Evolutionary conservation across 2,329 filamentous ascomycete genomes (phyloP), one percentile per base, ranked within the genome.

Genomic region (Beauveria asiatica): DNA sequence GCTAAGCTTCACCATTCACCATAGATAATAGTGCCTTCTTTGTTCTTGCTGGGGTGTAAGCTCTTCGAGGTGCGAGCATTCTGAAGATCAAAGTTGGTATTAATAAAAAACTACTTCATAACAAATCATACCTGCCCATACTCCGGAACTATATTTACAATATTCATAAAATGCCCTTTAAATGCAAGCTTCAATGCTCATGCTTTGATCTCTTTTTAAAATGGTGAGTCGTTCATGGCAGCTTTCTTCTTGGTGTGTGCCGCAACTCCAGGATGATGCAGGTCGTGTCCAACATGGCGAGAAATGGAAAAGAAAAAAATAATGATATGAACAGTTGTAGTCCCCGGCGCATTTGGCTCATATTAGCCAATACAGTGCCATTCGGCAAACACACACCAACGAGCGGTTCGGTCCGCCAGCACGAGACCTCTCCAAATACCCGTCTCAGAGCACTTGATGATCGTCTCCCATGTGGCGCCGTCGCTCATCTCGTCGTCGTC

Each of bases 381-480:
- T 76, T 95, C 90, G 0, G 89, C 89, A 78, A 94, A 94, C n/a
- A 95, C 90, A 69, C 90, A 94, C 90, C 90, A 95, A 66, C 90
- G 80, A 49, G 90, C 90, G 62, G 87, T 92, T 58, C 90, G 82
- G 75, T 95, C 90, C 7, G 90, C 90, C 60, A 94, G 78, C 48
- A 95, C 90, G 62, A 95, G 74, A 1, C 89, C 90, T 64, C 90
- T 81, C 90, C 90, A 95, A 17, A 86, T 82, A 2, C 90, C 90
- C 63, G 83, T 82, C 75, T 95, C 90, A 1, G 88, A 89, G 74
- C 90, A 91, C 76, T 95, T 95, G 75, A 95, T 92, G 53, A 93
- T 91, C 7, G 90, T 94, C 76, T 94, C 90, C 90, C 90, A 95
- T 5, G 84, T 86, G 45, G 86, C 89, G 19, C 88, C 89, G 65